phyloP scores from a whole-genome alignment of 176 grass and related monocot species.

The Themeda triandra region DNA sequence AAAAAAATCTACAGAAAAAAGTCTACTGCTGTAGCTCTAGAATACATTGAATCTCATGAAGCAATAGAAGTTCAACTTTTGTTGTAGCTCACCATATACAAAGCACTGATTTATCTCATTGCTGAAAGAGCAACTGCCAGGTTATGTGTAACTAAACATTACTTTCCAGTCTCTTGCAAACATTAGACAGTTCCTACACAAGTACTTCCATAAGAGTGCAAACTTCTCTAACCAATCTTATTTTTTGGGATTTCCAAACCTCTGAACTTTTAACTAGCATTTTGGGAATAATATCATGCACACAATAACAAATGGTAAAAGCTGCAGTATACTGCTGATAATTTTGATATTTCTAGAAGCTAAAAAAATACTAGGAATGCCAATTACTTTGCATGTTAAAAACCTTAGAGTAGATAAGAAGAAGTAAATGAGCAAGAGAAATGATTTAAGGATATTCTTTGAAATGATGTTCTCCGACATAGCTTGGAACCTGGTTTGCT shows the following conservation, averaged over 20 bases:
- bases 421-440: neutral
- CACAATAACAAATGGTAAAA: neutral
- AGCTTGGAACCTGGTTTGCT: conserved; percentile 87
- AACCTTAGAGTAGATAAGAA: neutral
- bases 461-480: conserved; percentile 85
- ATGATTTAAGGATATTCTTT: conserved; percentile 88
- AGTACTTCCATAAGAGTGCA: neutral
- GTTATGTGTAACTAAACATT: neutral
- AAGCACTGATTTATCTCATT: too few relatives aligned
- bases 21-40: too few relatives aligned
- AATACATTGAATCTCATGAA: too few relatives aligned
- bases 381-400: neutral
- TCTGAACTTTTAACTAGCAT: neutral
- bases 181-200: neutral
- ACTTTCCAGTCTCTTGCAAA: neutral
- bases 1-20: too few relatives aligned
- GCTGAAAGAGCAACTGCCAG: neutral
- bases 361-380: too few relatives aligned
- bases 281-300: neutral
- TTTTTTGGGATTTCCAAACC: too few relatives aligned
- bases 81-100: too few relatives aligned
- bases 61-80: too few relatives aligned
- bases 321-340: neutral
- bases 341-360: neutral
- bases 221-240: too few relatives aligned